Percentiles rank a stretch among this genome's conserved stretches.
phyloP scores from a whole-genome alignment of 257 asterid species.

The Perilla frutescens region DNA sequence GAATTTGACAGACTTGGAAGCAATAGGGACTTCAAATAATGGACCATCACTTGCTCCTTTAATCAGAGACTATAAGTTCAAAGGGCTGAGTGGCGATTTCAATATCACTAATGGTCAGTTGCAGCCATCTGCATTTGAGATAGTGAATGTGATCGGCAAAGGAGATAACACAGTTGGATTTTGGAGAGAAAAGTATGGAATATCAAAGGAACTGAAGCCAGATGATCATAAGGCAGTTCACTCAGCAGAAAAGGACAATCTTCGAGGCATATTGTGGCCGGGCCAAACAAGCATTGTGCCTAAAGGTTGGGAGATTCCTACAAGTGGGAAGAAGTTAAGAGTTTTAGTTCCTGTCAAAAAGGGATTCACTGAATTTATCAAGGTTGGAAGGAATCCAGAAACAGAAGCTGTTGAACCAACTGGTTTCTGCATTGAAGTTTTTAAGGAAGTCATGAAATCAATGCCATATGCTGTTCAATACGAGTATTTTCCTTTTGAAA shows the following conservation, averaged over 20 bases:
- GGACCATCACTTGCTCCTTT: conserved; percentile 41
- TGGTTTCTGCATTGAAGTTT: conserved; percentile 48
- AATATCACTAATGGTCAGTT: conserved; percentile 37
- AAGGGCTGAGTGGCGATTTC: conserved; percentile 55
- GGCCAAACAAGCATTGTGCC: conserved; percentile 47
- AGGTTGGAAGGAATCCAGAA: conserved; percentile 42
- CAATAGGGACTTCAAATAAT: conserved; percentile 43
- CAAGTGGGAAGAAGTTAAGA: conserved; percentile 45
- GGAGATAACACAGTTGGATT: conserved; percentile 6
- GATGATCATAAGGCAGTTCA: background rate
- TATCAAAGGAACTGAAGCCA: background rate
- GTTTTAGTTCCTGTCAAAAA: conserved; percentile 48
- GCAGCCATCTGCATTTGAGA: conserved; percentile 40
- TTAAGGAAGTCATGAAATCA: conserved; percentile 45
- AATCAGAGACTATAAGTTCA: conserved; percentile 43
- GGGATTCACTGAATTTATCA: conserved; percentile 43
- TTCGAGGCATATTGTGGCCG: conserved; percentile 43
- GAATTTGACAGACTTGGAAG: conserved; percentile 46
- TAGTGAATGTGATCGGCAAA: conserved; percentile 38
- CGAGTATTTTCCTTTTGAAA: conserved; percentile 41
- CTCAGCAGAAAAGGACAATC: background rate
- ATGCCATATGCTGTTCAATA: conserved; percentile 48
- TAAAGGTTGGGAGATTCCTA: conserved; percentile 58
- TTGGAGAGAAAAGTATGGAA: background rate
- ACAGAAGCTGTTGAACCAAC: conserved; percentile 34